Evolutionary conservation across 805 yeast genomes (phyloP).

Genomic region (Saccharomyces paradoxus): DNA sequence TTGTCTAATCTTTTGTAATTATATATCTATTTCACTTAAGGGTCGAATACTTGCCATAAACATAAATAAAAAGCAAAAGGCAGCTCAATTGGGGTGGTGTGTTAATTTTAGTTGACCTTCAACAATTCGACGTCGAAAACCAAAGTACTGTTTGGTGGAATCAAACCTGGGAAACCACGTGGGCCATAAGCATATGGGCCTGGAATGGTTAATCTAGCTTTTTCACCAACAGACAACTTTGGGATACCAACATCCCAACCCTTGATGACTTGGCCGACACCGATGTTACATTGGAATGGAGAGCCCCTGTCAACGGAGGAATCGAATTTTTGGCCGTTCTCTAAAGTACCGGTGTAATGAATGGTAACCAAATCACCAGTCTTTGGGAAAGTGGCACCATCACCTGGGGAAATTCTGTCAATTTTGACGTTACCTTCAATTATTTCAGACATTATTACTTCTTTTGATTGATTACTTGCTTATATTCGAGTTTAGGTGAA

Average conservation of each 20-base stretch:
- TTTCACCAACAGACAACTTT: conserved; percentile 83
- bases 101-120: conserved; percentile 32
- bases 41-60: neutral
- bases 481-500: neutral
- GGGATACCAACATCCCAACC: conserved; percentile 98
- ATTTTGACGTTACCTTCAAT: conserved; percentile 35
- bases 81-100: neutral
- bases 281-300: conserved; percentile 90
- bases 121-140: conserved; percentile 73
- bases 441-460: conserved; percentile 26
- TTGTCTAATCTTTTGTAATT: neutral
- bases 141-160: conserved; percentile 94
- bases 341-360: conserved; percentile 92
- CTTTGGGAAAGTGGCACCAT: conserved; percentile 80
- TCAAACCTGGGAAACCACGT: conserved; percentile 93
- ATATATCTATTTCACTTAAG: neutral
- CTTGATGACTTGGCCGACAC: conserved; percentile 92
- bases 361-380: conserved; percentile 84
- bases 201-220: conserved; percentile 86
- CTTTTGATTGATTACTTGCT: neutral
- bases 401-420: conserved; percentile 47
- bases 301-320: conserved; percentile 91
- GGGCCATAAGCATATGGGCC: conserved; percentile 90
- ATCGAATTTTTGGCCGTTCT: conserved; percentile 92
- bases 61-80: neutral